Evolutionary conservation across 2,329 filamentous ascomycete species (phyloP), one percentile per base, ranked within the genome.

Genomic region (Penicillium sp.): DNA sequence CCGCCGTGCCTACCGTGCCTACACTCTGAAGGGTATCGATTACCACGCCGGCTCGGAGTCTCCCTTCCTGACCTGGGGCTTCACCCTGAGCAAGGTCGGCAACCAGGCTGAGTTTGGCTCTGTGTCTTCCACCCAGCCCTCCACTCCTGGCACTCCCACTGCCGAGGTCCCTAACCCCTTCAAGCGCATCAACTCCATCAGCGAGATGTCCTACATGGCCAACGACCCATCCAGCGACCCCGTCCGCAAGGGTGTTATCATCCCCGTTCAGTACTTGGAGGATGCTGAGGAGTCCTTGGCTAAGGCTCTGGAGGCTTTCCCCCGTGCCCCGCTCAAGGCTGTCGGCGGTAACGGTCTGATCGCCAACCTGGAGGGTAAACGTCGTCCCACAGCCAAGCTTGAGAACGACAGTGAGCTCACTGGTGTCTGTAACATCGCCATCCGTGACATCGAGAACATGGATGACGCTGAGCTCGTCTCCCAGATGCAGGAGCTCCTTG

Each of bases 1-100:
- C 62, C 93, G 95, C 69, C 91, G 95, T 62, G 93, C 95, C 14
- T 99, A 99, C 81, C 91, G 95, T 81, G 95, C 95, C 2, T 99
- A 99, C 78, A 88, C 90, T 59, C 81, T 99, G 51, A 93, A 96
- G 83, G 83, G 87, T 66, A 89, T 99, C 57, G 86, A 96, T 68
- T 99, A 99, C 75, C 86, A 93, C 69, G 88, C 89, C n/a, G 35
- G 16, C 54, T 86, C 92, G 16, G 78, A 80, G 57, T 87, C 89
- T 10, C 96, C 90, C 70, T 82, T 89, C 61, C 81, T 98, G 42
- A 92, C 92, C 11, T 99, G 95, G 95, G 93, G 98, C 77, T 99
- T 99, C 75, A 84, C 92, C 56, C 87, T 99, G 58, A 88, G 93
- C 73, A 98, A 96, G 83, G 88, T 96, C 66, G 93, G 92, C 39